Base-by-base conservation (phyloP, 208 protist species). In the Histomonas meleagridis region DNA sequence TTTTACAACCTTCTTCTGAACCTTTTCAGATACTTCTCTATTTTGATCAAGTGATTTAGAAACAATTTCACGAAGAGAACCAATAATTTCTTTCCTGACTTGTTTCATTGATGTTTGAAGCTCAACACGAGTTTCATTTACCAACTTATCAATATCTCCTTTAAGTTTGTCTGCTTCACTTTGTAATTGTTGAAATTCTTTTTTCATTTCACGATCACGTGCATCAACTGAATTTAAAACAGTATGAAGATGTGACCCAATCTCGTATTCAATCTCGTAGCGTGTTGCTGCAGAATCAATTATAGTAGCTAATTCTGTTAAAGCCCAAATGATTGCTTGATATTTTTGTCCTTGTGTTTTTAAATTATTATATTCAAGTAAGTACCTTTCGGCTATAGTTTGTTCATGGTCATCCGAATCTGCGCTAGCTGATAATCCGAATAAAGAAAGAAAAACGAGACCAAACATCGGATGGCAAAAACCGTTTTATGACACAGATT, bases 211-310 rank as follows among this genome's bases (percentile, higher is more conserved):
- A 18, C 76, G 40, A 43, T 86, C 76, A n/a, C 76, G 40, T 7
- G 55, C 76, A 55, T 86, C 76, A 49, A 86, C 76, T 14, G 40
- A 51, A 48, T 86, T 86, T 10, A 86, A 48, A 38, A 86, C 76
- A 46, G 76, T 86, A 28, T 86, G 76, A 55, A 86, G 76, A 55
- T 86, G 76, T 1, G 40, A 40, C 14, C 76, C 76, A 38, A 86
- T 86, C 55, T 86, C 76, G 18, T 86, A 86, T 86, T 86, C 76
- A 38, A 86, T 86, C 38, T 86, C 76, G 16, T 86, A 86, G 46
- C 76, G 76, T 32, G 76, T 86, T 38, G 76, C 76, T 57, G 76
- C 76, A 9, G 40, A 38, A 86, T 86, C 76, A 18, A 86, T 86
- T 7, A 86, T 26, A 55, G 46, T 38, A 18, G 76, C 76, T 2